These are phyloP conservation scores for Amylostereum areolatum DNA, from an alignment of 1,284 basidiomycete genomes.

Conservation along the genomic window DNA sequence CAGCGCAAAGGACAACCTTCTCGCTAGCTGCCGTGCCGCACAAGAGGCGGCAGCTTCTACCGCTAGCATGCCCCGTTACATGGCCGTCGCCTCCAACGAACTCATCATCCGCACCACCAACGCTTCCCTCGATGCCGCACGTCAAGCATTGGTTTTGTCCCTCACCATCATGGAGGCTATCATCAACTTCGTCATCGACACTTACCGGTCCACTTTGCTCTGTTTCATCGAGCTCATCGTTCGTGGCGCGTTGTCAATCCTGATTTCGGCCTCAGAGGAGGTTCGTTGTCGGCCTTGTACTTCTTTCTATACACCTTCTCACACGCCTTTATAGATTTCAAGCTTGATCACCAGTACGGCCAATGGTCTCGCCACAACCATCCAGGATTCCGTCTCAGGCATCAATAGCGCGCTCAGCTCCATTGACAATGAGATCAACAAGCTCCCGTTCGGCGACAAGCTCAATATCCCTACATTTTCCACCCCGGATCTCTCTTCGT, in stretches of 20 bases:
- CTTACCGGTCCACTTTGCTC: slow-evolving; percentile 86
- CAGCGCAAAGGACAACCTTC: slow-evolving; percentile 65
- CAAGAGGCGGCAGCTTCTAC: slow-evolving; percentile 78
- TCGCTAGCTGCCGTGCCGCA: slow-evolving; percentile 77
- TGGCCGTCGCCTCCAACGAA: slow-evolving; percentile 80
- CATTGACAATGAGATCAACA: slow-evolving; percentile 54
- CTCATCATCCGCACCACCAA: slow-evolving; percentile 76
- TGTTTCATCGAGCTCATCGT: slow-evolving; percentile 92
- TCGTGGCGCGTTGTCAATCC: slow-evolving; percentile 70
- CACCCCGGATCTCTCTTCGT: slow-evolving; percentile 63
- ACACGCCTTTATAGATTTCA: slow-evolving; percentile 52
- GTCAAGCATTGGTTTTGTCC: slow-evolving; percentile 64
- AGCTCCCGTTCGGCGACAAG: slow-evolving; percentile 55
- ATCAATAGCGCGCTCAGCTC: slow-evolving; percentile 55
- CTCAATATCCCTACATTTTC: slow-evolving; percentile 62
- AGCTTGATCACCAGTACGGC: slow-evolving; percentile 60
- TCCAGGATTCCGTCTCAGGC: slow-evolving; percentile 68
- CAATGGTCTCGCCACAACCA: slow-evolving; percentile 50
- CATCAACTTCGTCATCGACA: slow-evolving; percentile 88
- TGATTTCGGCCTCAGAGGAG: slow-evolving; percentile 78
- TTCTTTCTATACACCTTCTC: slow-evolving; percentile 3
- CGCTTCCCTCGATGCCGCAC: slow-evolving; percentile 71
- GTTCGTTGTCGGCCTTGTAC: slow-evolving; percentile 36
- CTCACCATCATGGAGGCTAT: slow-evolving; percentile 81
- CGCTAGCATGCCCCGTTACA: slow-evolving; percentile 81